These are phyloP conservation scores for Penicillium silybi DNA, from an alignment of 495 filamentous ascomycete species.

Conservation along the genomic window DNA sequence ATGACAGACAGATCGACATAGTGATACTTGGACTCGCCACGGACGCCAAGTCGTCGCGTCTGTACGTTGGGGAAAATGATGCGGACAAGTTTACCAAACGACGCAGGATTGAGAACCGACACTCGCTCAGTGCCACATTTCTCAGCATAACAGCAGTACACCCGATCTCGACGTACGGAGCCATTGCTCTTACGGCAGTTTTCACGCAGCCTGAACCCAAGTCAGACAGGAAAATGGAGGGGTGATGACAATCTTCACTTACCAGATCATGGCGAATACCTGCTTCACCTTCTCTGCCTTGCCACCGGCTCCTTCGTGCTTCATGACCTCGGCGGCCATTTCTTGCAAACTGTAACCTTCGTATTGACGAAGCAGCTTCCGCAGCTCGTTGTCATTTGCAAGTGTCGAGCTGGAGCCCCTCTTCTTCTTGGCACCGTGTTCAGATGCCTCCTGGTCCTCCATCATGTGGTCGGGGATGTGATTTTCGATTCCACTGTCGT, in stretches of 20 bases:
- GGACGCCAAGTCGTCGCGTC: slow-evolving; percentile 84
- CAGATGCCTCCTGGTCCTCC: slow-evolving; percentile 63
- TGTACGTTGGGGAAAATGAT: slow-evolving; percentile 94
- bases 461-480: slow-evolving; percentile 57
- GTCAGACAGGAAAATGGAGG: not conserved
- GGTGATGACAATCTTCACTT: slow-evolving; percentile 18
- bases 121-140: slow-evolving; percentile 89
- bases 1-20: slow-evolving; percentile 82
- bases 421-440: slow-evolving; percentile 60
- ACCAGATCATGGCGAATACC: slow-evolving; percentile 98
- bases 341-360: slow-evolving; percentile 71
- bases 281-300: slow-evolving; percentile 94
- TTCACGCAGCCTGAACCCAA: slow-evolving; percentile 65
- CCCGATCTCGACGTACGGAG: slow-evolving; percentile 85
- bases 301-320: slow-evolving; percentile 62
- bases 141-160: slow-evolving; percentile 89
- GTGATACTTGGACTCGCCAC: slow-evolving; percentile 97
- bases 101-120: slow-evolving; percentile 89
- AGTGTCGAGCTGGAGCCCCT: slow-evolving; percentile 66
- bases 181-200: slow-evolving; percentile 76
- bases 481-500: slow-evolving; percentile 63
- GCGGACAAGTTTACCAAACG: slow-evolving; percentile 93
- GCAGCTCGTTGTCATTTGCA: slow-evolving; percentile 88
- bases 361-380: slow-evolving; percentile 75
- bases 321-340: slow-evolving; percentile 74